Base-by-base conservation (phyloP, 1,139 yeast species). In the Zygosaccharomyces sapae region DNA sequence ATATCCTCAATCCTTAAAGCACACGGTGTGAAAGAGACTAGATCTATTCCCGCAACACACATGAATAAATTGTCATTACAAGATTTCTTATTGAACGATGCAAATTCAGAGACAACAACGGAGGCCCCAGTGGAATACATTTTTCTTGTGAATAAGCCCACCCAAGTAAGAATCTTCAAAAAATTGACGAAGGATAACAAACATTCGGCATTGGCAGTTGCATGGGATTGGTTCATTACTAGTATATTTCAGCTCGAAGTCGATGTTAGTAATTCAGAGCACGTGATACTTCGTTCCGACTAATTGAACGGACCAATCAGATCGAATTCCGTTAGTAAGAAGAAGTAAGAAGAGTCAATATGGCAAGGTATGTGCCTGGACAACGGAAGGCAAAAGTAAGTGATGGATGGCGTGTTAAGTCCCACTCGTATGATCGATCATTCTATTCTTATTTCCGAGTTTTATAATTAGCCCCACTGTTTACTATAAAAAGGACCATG, bases 141-240 rank as follows among this genome's bases (percentile, higher is more conserved):
- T 2, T 48, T 70, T 10, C 55, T 70, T 2, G 65, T 67, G 1
- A 60, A 58, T 7, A 66, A 66, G 35, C 61, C 70, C 5, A 75
- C 77, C 33, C 61, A 76, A 40, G 72, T 73, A 10, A 69, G 68
- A 20, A 65, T 62, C 33, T 75, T 79, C 52, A 69, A 66, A 38
- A 67, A 68, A 25, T 46, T 68, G 7, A 54, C 70, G 16, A 57
- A 63, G 3, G 68, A 63, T 2, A 56, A 59, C 6, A 50, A 47
- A 0, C 49, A 46, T 4, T 54, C 49, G 19, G 67, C 60, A 7
- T 58, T 60, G 4, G 69, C 77, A 1, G 73, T 81, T 6, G 83
- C 80, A 51, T 82, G 88, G 88, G 80, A 81, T 49, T 81, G 86
- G 85, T 76, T 84, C 50, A 81, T 82, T 6, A 68, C 73, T 47